These are phyloP conservation scores for Ampelomyces quisqualis DNA, from an alignment of 2,329 filamentous ascomycete genomes.

Conservation along the genomic window DNA sequence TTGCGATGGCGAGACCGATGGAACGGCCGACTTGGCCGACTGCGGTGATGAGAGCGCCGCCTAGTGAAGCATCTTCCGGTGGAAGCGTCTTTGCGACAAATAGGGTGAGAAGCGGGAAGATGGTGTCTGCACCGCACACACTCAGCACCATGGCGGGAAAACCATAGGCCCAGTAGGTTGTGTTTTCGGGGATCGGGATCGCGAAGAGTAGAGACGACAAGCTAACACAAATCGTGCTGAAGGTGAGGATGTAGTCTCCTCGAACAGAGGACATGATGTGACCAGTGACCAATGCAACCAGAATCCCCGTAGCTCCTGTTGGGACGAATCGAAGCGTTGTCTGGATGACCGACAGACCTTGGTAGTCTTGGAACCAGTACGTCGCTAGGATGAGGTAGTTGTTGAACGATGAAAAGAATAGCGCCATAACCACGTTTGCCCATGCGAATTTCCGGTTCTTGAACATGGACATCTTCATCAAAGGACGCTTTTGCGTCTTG, in stretches of 20 bases:
- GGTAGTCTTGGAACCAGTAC: slow-evolving; percentile 70
- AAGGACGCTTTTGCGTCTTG: slow-evolving; percentile 52
- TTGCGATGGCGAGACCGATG: slow-evolving; percentile 65
- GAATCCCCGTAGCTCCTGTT: slow-evolving; percentile 60
- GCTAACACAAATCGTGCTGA: slow-evolving; percentile 59
- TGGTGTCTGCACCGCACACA: slow-evolving; percentile 66
- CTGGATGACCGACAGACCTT: slow-evolving; percentile 61
- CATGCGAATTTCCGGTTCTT: slow-evolving; percentile 60
- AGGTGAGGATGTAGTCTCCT: slow-evolving; percentile 58
- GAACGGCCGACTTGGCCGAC: slow-evolving; percentile 66
- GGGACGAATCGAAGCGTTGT: slow-evolving; percentile 70
- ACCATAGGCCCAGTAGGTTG: slow-evolving; percentile 67
- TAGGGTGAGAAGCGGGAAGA: slow-evolving; percentile 65
- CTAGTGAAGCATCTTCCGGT: slow-evolving; percentile 64
- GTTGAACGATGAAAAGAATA: slow-evolving; percentile 69
- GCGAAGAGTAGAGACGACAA: slow-evolving; percentile 63
- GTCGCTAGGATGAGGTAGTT: slow-evolving; percentile 68
- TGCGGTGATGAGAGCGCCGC: slow-evolving; percentile 67
- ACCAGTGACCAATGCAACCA: slow-evolving; percentile 57
- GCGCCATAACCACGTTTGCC: slow-evolving; percentile 64
- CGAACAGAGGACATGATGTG: slow-evolving; percentile 52
- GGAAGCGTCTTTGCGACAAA: slow-evolving; percentile 66
- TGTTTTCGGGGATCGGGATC: slow-evolving; percentile 60
- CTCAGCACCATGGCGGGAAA: slow-evolving; percentile 66
- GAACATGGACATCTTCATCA: slow-evolving; percentile 70